phyloP scores from a whole-genome alignment of 1,284 basidiomycete genomes.

The Ganoderma lucidum region DNA sequence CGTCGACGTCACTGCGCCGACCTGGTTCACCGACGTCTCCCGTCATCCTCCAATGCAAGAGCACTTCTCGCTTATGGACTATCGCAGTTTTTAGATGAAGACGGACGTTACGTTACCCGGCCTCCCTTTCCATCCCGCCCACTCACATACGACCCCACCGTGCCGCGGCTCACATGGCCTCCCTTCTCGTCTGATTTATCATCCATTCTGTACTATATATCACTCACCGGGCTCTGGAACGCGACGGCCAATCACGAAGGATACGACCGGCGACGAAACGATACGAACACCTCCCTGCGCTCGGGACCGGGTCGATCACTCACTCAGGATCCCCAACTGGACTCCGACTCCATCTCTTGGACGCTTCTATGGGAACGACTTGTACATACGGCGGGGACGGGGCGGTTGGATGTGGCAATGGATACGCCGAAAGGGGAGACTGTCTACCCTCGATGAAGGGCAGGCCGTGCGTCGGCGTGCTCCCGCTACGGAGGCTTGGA shows the following conservation, averaged over 20 bases:
- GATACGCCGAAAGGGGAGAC: conserved; percentile 18
- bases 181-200: conserved; percentile 21
- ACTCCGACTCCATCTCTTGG: conserved; percentile 16
- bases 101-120: conserved; percentile 34
- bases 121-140: conserved; percentile 31
- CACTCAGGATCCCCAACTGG: conserved; percentile 9
- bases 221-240: conserved; percentile 34
- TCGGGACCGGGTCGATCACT: conserved; percentile 19
- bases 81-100: conserved; percentile 30
- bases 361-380: conserved; percentile 27
- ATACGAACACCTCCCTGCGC: conserved; percentile 25
- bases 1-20: conserved; percentile 16
- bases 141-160: conserved; percentile 22
- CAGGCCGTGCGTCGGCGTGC: conserved; percentile 21
- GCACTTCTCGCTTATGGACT: conserved; percentile 22
- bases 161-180: conserved; percentile 17
- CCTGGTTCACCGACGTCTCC: conserved; percentile 16
- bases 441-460: conserved; percentile 25
- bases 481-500: conserved; percentile 12
- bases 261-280: conserved; percentile 34
- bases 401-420: conserved; percentile 4
- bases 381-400: conserved; percentile 21
- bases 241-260: conserved; percentile 37
- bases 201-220: conserved; percentile 32
- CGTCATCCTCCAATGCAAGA: conserved; percentile 20